Evolutionary conservation across 805 yeast genomes (phyloP).

Genomic region (Jamesozyma piceae): DNA sequence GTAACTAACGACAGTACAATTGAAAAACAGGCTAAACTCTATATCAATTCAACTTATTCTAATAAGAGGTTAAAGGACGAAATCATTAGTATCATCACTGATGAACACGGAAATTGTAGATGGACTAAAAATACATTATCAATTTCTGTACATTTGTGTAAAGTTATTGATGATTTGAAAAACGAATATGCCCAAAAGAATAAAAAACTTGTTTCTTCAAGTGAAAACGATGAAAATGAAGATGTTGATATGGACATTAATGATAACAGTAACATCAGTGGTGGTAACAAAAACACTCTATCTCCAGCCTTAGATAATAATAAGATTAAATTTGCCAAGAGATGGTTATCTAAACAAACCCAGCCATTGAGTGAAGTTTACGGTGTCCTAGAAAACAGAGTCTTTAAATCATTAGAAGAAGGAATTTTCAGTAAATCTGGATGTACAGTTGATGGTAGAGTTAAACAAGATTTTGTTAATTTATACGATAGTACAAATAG

Average conservation of each 20-base stretch:
- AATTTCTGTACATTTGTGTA: constrained; percentile 47
- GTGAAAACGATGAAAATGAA: constrained; percentile 9
- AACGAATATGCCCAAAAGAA: constrained; percentile 14
- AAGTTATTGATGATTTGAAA: constrained; percentile 25
- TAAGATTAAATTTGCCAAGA: constrained; percentile 47
- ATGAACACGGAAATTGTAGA: constrained; percentile 77
- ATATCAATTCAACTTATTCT: constrained; percentile 32
- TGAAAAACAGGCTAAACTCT: constrained; percentile 28
- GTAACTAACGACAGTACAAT: constrained; percentile 31
- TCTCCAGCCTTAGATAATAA: constrained; percentile 23
- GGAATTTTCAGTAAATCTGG: constrained; percentile 29
- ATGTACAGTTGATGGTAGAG: constrained; percentile 33
- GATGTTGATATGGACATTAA: constrained; percentile 5
- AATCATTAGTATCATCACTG: constrained; percentile 69
- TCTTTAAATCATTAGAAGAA: constrained; percentile 41
- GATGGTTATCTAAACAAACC: constrained; percentile 78
- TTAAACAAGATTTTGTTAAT: constrained; percentile 28
- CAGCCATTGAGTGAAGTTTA: constrained; percentile 76
- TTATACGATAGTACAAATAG: constrained; percentile 17
- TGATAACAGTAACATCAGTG: neutral
- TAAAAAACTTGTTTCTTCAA: constrained; percentile 5
- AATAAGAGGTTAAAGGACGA: constrained; percentile 52
- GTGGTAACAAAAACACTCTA: neutral
- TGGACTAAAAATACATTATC: constrained; percentile 79
- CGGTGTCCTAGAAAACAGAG: constrained; percentile 60